Evolutionary conservation across 2,329 filamentous ascomycete genomes (phyloP).

Genomic region (Sporothrix schenckii): DNA sequence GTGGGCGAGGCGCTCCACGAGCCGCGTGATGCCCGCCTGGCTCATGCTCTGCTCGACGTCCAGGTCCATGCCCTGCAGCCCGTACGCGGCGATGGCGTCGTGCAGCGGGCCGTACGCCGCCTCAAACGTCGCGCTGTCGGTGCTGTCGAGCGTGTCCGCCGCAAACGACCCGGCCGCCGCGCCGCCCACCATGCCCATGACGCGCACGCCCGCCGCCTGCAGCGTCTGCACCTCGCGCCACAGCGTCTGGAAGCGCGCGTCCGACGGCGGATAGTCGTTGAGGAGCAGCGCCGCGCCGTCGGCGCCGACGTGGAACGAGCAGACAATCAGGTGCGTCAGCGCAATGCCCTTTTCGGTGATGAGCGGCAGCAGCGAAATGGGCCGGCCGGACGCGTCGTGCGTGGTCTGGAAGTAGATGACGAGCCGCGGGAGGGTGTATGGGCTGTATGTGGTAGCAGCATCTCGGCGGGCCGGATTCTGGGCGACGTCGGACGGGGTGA

Average conservation of each 20-base stretch:
- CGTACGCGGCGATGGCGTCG: constrained; percentile 59
- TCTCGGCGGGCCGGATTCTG: not conserved
- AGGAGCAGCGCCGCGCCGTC: constrained; percentile 64
- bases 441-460: not conserved
- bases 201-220: constrained; percentile 73
- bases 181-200: constrained; percentile 86
- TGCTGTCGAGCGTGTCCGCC: constrained; percentile 53
- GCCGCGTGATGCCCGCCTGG: constrained; percentile 62
- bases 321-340: constrained; percentile 80
- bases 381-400: constrained; percentile 37
- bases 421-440: constrained; percentile 46
- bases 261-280: constrained; percentile 75
- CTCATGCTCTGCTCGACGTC: constrained; percentile 76
- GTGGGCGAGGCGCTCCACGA: constrained; percentile 63
- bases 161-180: constrained; percentile 75
- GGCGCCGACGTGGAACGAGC: constrained; percentile 81
- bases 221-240: constrained; percentile 78
- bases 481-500: not conserved
- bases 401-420: constrained; percentile 55
- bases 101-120: constrained; percentile 68
- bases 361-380: constrained; percentile 58
- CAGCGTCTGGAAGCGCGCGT: constrained; percentile 68
- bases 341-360: constrained; percentile 53
- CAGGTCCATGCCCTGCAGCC: constrained; percentile 68
- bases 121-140: constrained; percentile 62